Conservation (phyloP, 2,329 filamentous ascomycete species). For the Botrytis elliptica region DNA sequence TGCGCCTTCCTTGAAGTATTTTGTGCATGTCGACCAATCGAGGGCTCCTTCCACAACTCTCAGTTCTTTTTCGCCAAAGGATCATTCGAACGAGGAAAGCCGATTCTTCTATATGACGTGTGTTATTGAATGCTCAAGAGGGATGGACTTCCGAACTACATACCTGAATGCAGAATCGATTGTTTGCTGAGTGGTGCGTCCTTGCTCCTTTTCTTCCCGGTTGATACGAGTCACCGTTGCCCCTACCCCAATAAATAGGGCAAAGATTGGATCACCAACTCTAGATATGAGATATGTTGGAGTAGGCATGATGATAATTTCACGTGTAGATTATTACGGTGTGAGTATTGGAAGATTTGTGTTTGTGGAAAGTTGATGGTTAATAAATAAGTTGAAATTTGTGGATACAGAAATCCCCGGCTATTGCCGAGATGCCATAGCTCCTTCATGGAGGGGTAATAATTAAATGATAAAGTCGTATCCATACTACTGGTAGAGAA, state of each 20-base stretch:
- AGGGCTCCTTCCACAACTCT: slow-evolving; percentile 12
- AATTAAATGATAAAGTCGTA: background rate
- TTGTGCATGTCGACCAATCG: background rate
- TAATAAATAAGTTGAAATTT: background rate
- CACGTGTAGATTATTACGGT: background rate
- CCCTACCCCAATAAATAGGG: slow-evolving; percentile 50
- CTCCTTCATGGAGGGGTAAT: slow-evolving; percentile 10
- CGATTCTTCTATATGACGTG: slow-evolving; percentile 22
- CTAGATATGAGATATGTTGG: slow-evolving; percentile 42
- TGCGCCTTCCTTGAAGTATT: slow-evolving; percentile 15
- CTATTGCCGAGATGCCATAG: slow-evolving; percentile 16
- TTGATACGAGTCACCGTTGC: slow-evolving; percentile 54
- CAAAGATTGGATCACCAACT: slow-evolving; percentile 54
- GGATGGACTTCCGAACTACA: background rate
- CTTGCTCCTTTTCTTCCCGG: slow-evolving; percentile 50
- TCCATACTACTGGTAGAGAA: background rate
- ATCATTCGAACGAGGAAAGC: slow-evolving; percentile 23
- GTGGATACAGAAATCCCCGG: slow-evolving; percentile 7
- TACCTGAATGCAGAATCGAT: slow-evolving; percentile 39
- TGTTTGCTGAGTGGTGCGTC: slow-evolving; percentile 35
- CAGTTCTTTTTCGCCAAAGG: slow-evolving; percentile 16
- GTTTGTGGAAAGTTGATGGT: slow-evolving; percentile 7
- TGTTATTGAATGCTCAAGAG: background rate
- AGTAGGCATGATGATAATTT: slow-evolving; percentile 33
- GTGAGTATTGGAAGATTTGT: background rate